Percentiles rank a stretch among this genome's conserved stretches.
Evolutionary conservation across 1,284 basidiomycete species (phyloP).

Genomic region (Austroboletus novae-zelandiae): DNA sequence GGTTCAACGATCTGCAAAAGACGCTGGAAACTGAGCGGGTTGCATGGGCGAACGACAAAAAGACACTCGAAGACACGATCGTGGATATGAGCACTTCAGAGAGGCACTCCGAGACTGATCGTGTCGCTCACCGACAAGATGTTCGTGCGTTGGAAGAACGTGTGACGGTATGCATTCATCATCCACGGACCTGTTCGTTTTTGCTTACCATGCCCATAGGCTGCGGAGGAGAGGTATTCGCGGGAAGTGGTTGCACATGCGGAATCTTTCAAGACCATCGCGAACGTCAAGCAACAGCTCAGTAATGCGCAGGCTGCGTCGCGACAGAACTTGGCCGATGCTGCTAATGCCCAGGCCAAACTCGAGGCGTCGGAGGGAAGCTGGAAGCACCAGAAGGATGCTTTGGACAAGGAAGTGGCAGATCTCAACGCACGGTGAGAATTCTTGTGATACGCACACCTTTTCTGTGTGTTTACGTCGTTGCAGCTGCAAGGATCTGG

Average conservation of each 20-base stretch:
- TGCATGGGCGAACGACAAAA: constrained; percentile 77
- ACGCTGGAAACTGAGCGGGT: constrained; percentile 63
- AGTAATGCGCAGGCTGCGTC: constrained; percentile 47
- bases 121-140: constrained; percentile 60
- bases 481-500: constrained; percentile 69
- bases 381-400: constrained; percentile 76
- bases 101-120: constrained; percentile 61
- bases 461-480: neutral
- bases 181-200: neutral
- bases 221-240: constrained; percentile 79
- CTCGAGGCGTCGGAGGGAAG: constrained; percentile 68
- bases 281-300: constrained; percentile 65
- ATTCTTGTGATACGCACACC: neutral
- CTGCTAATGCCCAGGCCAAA: constrained; percentile 76
- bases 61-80: constrained; percentile 73
- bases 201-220: constrained; percentile 36
- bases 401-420: constrained; percentile 73
- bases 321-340: constrained; percentile 55
- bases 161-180: constrained; percentile 52
- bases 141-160: constrained; percentile 65
- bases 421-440: constrained; percentile 68
- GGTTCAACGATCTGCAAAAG: constrained; percentile 59
- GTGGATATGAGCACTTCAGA: constrained; percentile 72
- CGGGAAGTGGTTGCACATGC: constrained; percentile 83
- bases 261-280: constrained; percentile 72